A percentile compares a stretch with the other conserved stretches of the same genome.
Evolutionary conservation across 495 filamentous ascomycete species (phyloP).

Genomic region (Penicillium herquei): DNA sequence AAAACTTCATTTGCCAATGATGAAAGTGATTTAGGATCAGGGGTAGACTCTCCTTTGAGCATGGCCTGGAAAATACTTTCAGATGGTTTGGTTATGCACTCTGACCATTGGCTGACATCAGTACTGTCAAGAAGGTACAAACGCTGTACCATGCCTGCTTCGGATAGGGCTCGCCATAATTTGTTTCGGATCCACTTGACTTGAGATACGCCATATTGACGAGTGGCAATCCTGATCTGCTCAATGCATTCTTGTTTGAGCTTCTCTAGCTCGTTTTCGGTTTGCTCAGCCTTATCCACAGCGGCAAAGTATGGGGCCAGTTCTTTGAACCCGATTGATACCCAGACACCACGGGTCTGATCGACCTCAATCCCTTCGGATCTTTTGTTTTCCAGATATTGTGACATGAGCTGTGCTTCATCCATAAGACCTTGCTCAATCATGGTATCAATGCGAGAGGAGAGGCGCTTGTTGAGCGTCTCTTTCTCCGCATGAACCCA

Average conservation of each 20-base stretch:
- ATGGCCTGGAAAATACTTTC: constrained; percentile 59
- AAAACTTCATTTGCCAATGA: constrained; percentile 54
- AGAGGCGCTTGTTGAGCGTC: constrained; percentile 64
- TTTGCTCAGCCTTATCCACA: constrained; percentile 31
- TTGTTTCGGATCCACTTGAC: constrained; percentile 84
- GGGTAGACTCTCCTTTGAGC: constrained; percentile 53
- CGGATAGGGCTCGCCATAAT: constrained; percentile 61
- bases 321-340: constrained; percentile 95
- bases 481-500: constrained; percentile 80
- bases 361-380: constrained; percentile 58
- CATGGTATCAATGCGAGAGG: constrained; percentile 81
- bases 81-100: constrained; percentile 62
- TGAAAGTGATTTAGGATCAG: constrained; percentile 62
- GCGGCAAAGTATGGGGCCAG: constrained; percentile 67
- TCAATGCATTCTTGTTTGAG: constrained; percentile 49
- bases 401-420: constrained; percentile 64
- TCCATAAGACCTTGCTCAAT: constrained; percentile 65
- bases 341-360: constrained; percentile 80
- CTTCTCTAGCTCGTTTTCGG: constrained; percentile 39
- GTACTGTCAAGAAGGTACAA: constrained; percentile 78
- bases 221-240: constrained; percentile 70
- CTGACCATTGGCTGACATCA: constrained; percentile 54
- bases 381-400: constrained; percentile 47
- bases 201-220: constrained; percentile 84
- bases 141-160: constrained; percentile 46